Conservation (phyloP, 208 protist genomes). For the Leishmania tropica region DNA sequence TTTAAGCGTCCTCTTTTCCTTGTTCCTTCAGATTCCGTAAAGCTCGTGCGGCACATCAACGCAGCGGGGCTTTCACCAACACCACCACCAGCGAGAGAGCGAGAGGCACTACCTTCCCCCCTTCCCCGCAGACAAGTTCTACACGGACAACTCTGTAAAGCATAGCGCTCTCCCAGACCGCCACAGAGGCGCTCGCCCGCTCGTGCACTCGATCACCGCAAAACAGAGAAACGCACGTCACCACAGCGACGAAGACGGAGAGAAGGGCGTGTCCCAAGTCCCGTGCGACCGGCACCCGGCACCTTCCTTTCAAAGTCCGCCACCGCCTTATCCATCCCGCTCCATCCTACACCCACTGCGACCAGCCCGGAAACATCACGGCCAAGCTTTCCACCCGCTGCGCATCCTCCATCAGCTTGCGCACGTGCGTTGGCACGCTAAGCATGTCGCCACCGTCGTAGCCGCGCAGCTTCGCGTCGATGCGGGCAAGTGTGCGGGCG, state of each 20-base stretch:
- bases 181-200: neutral
- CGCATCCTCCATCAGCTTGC: conserved; percentile 66
- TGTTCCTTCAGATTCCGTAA: neutral
- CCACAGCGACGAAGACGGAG: neutral
- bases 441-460: conserved; percentile 73
- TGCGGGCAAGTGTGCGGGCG: conserved; percentile 67
- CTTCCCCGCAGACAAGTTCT: neutral
- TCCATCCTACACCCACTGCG: conserved; percentile 68
- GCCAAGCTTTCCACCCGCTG: conserved; percentile 69
- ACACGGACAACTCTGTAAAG: neutral
- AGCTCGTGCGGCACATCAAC: neutral
- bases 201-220: neutral
- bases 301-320: neutral
- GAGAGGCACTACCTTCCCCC: neutral
- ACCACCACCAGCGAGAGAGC: neutral
- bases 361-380: conserved; percentile 84
- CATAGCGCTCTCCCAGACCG: neutral
- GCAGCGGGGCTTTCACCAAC: neutral
- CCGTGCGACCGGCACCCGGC: neutral
- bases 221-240: neutral
- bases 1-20: neutral
- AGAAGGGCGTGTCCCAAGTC: neutral
- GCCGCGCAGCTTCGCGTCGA: conserved; percentile 89
- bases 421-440: conserved; percentile 63
- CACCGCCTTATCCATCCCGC: neutral